A percentile compares a stretch with the other conserved stretches of the same genome.
These are phyloP conservation scores for Colletotrichum phormii DNA, from an alignment of 2,329 filamentous ascomycete species.

Conservation along the genomic window DNA sequence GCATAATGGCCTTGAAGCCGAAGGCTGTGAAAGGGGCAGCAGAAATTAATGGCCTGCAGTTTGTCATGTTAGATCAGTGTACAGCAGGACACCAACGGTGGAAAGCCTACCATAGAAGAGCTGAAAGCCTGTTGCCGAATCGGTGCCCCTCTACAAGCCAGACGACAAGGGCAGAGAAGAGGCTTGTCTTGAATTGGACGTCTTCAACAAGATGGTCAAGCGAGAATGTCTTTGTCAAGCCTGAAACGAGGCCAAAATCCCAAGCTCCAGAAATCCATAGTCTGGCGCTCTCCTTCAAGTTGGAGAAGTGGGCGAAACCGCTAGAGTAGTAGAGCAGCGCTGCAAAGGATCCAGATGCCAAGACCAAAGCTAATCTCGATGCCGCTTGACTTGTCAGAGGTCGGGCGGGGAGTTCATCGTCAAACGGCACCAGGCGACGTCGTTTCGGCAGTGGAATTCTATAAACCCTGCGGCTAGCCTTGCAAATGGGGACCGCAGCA, in stretches of 20 bases:
- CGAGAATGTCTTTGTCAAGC: background rate
- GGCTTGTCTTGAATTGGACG: slow-evolving; percentile 8
- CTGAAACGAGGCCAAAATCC: background rate
- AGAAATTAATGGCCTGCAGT: background rate
- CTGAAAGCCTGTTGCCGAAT: background rate
- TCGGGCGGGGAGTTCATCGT: slow-evolving; percentile 10
- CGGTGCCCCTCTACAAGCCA: slow-evolving; percentile 13
- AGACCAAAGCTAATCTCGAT: background rate
- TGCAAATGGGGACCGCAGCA: background rate
- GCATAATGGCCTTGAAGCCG: slow-evolving; percentile 13
- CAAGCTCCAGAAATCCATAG: background rate
- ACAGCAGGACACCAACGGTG: background rate
- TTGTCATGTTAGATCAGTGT: background rate
- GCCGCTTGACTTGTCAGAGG: background rate
- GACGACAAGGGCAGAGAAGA: background rate
- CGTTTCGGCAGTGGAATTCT: slow-evolving; percentile 4
- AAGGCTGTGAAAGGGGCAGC: background rate
- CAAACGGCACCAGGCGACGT: background rate
- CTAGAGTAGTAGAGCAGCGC: background rate
- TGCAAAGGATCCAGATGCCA: background rate
- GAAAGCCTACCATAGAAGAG: background rate
- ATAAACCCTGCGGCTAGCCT: slow-evolving; percentile 8
- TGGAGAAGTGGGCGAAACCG: background rate
- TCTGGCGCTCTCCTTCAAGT: background rate
- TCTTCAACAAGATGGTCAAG: background rate